phyloP scores from a whole-genome alignment of 176 grass and related monocot genomes.

The Echinochloa phyllopogon region DNA sequence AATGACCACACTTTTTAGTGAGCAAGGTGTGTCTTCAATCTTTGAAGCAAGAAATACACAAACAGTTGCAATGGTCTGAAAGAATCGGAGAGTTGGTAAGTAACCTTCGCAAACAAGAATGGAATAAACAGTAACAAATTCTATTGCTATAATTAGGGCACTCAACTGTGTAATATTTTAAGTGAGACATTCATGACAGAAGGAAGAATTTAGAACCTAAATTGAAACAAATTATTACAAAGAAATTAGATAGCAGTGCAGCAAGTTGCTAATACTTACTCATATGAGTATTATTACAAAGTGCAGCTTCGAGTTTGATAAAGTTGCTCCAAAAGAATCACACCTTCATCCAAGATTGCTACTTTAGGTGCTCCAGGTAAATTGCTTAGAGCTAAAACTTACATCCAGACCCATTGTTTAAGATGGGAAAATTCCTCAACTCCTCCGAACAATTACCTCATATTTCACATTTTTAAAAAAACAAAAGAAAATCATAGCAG shows the following conservation, averaged over 20 bases:
- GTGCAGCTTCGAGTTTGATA: conserved; percentile 47
- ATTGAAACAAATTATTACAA: conserved; percentile 11
- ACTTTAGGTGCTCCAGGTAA: conserved; percentile 41
- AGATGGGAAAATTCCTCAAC: not conserved
- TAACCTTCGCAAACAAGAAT: not conserved
- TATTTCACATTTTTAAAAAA: not conserved
- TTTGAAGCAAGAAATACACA: conserved; percentile 78
- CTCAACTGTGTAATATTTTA: not conserved
- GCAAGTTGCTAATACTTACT: conserved; percentile 50
- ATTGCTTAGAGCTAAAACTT: conserved; percentile 37
- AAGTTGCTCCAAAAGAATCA: conserved; percentile 49
- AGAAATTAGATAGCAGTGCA: conserved; percentile 13
- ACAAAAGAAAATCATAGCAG: not conserved
- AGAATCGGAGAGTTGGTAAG: not conserved
- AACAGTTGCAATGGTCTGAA: conserved; percentile 70
- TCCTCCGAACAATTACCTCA: conserved; percentile 11
- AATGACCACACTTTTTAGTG: conserved; percentile 37
- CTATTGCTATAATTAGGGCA: conserved; percentile 2
- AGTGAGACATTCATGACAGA: not conserved
- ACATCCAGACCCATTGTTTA: conserved; percentile 21
- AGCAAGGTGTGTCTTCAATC: conserved; percentile 68
- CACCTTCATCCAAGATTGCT: conserved; percentile 32
- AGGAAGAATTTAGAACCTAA: conserved; percentile 7
- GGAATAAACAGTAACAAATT: conserved; percentile 10
- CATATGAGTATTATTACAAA: conserved; percentile 45